A percentile compares a stretch with the other conserved stretches of the same genome.
Conservation (phyloP, 345 rosid species). For the Eucalyptus tenuipes region DNA sequence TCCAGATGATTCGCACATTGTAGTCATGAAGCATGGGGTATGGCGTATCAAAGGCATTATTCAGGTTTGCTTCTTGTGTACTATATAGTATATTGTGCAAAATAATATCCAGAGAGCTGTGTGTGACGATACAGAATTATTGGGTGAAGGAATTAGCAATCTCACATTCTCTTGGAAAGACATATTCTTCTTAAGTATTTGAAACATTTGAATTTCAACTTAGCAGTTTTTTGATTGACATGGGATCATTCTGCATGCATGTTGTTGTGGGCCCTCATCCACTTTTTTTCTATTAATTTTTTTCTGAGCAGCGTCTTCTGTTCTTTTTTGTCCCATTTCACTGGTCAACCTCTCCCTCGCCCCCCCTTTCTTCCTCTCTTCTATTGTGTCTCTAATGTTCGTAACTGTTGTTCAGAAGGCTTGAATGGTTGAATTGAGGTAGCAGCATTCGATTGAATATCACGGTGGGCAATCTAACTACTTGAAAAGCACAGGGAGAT, state of each 20-base stretch:
- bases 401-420: neutral
- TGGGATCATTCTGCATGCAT: neutral
- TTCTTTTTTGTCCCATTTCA: neutral
- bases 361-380: neutral
- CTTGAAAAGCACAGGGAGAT: neutral
- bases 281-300: neutral
- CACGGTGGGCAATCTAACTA: neutral
- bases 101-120: neutral
- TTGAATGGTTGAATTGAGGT: neutral
- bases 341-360: neutral
- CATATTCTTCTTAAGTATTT: neutral
- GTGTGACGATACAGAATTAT: neutral
- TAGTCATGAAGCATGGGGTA: slow-evolving; percentile 76
- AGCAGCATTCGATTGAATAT: neutral
- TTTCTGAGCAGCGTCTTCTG: neutral
- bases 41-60: slow-evolving; percentile 99
- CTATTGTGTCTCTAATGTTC: neutral
- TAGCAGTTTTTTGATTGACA: neutral
- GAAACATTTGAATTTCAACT: neutral
- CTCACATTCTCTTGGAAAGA: neutral
- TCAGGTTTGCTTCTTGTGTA: slow-evolving; percentile 45
- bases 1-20: slow-evolving; percentile 79
- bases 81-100: neutral
- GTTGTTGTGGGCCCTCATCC: neutral
- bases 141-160: neutral